Conservation (phyloP, 2,329 filamentous ascomycete genomes). For the Diaporthe sp. region DNA sequence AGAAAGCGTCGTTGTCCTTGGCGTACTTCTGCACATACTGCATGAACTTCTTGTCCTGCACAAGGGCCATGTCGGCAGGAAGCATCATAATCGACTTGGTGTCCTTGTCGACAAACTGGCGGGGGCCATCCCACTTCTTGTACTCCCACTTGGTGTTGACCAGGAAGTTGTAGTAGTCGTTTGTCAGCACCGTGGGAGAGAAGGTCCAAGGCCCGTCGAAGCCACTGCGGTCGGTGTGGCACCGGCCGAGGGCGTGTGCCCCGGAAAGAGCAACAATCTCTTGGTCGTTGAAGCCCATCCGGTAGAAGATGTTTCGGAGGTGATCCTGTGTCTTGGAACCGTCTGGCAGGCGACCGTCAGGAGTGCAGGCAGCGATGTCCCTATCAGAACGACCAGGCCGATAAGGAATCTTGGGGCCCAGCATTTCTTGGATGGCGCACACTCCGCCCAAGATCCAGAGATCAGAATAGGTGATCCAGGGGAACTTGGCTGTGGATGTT, state of each 20-base stretch:
- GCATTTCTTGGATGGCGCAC: constrained; percentile 93
- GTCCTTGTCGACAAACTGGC: constrained; percentile 88
- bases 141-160: constrained; percentile 93
- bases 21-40: constrained; percentile 88
- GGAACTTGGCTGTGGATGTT: constrained; percentile 75
- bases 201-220: constrained; percentile 94
- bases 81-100: constrained; percentile 97
- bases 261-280: constrained; percentile 94
- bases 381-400: constrained; percentile 87
- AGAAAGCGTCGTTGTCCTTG: constrained; percentile 91
- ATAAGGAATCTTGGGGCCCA: constrained; percentile 89
- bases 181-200: constrained; percentile 91
- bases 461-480: constrained; percentile 97
- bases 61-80: constrained; percentile 88
- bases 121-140: constrained; percentile 92
- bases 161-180: constrained; percentile 93
- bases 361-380: constrained; percentile 88
- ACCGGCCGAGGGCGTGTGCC: constrained; percentile 89
- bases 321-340: constrained; percentile 83
- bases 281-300: constrained; percentile 98
- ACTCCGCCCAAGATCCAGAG: constrained; percentile 95
- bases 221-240: constrained; percentile 89
- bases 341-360: constrained; percentile 85
- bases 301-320: constrained; percentile 91
- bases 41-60: constrained; percentile 90